These are phyloP conservation scores for Metarhizium sp. DNA, from an alignment of 2,329 filamentous ascomycete species.

Conservation along the genomic window DNA sequence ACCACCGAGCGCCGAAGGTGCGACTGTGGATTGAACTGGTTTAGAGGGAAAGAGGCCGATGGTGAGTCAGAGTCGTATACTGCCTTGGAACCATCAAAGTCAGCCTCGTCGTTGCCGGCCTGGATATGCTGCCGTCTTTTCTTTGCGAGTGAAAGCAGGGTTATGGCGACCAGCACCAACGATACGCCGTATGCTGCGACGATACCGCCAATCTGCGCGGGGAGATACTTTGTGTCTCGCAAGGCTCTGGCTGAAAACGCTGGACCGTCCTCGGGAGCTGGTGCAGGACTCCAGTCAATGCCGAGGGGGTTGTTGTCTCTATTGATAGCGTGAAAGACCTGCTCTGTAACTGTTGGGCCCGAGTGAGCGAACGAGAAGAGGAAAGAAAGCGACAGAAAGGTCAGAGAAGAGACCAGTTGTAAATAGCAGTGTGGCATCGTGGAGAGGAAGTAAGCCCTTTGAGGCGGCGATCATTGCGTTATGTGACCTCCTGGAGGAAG, in stretches of 20 bases:
- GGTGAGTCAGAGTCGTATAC: slow-evolving; percentile 15
- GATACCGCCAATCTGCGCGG: slow-evolving; percentile 75
- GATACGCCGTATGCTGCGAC: slow-evolving; percentile 74
- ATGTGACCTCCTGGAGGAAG: slow-evolving; percentile 34
- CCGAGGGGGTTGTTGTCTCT: slow-evolving; percentile 27
- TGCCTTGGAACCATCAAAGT: slow-evolving; percentile 22
- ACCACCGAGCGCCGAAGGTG: slow-evolving; percentile 8
- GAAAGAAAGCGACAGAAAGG: slow-evolving; percentile 17
- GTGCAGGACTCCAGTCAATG: slow-evolving; percentile 37
- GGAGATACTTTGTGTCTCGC: slow-evolving; percentile 56
- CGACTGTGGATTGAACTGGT: not conserved
- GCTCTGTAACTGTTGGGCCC: slow-evolving; percentile 3
- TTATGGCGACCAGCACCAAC: slow-evolving; percentile 61
- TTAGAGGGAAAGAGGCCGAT: not conserved
- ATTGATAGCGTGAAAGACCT: slow-evolving; percentile 7
- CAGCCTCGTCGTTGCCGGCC: slow-evolving; percentile 43
- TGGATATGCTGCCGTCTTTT: slow-evolving; percentile 41
- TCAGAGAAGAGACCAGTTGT: slow-evolving; percentile 14
- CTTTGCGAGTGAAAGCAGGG: slow-evolving; percentile 52
- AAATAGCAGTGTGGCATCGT: slow-evolving; percentile 31
- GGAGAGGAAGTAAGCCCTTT: slow-evolving; percentile 20
- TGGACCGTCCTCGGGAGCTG: slow-evolving; percentile 51
- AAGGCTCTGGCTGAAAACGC: slow-evolving; percentile 48
- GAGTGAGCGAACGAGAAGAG: slow-evolving; percentile 19
- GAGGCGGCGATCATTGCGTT: slow-evolving; percentile 22